Base-by-base conservation (phyloP, 2,329 filamentous ascomycete genomes). In the Cercospora sp. region DNA sequence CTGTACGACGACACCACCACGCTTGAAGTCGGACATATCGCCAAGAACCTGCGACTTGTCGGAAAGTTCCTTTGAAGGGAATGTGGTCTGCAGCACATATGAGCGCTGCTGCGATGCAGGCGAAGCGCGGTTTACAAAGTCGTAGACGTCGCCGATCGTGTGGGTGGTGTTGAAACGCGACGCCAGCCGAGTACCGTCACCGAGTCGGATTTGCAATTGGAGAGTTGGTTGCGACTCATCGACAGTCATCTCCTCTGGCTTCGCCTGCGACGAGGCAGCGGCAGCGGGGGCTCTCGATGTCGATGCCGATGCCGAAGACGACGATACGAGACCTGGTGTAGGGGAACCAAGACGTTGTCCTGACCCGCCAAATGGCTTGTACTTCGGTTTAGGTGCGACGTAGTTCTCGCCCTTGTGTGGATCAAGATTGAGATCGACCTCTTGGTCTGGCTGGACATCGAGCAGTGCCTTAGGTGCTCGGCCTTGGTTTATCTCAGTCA, bases 131-230 rank as follows among this genome's bases (percentile, higher is more conserved):
- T 87, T 82, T 68, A 94, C 87, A 74, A 94, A 94, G 8, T 84
- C 82, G 78, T 95, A 94, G 8, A 96, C 85, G 72, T 94, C 90
- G 16, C 88, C 90, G 58, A 96, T 81, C 0, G 91, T 95, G 73
- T 93, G 89, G 0, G 86, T 89, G 0, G 90, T 89, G 81, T 95
- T 95, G 82, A 96, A 96, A 8, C 91, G 87, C 28, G 90, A 91
- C n/a, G 89, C 88, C 26, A 95, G 82, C 53, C 91, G 86, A 1
- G 90, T 90, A 45, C 92, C 92, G 72, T 94, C 89, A 1, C 90
- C 91, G 65, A 95, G 85, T 75, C 93, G 90, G 66, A 96, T 89
- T 73, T 93, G 90, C 48, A 96, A 84, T 69, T 84, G 88, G 23
- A 95, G 73, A 0, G 85, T 89, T 0, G 92, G 92, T 71, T 87